phyloP scores from a whole-genome alignment of 177 flowering plant genomes.

The Vitis hybrid region DNA sequence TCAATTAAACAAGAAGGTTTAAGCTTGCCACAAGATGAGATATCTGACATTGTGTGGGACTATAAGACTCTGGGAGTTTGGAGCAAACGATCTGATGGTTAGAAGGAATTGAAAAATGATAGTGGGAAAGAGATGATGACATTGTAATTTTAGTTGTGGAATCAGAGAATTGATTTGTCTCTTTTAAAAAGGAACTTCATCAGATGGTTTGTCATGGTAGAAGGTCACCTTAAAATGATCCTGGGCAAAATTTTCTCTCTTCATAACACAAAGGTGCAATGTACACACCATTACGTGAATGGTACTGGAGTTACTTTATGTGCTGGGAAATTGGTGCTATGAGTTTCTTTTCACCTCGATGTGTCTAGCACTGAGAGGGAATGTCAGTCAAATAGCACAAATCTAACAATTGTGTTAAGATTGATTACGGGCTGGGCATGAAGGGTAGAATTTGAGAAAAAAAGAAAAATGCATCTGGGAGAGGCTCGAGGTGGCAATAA shows the following conservation, averaged over 20 bases:
- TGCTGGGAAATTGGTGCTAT: neutral
- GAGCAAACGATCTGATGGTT: conserved; percentile 23
- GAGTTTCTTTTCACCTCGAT: no score
- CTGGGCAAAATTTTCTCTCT: neutral
- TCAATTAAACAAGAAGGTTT: conserved; percentile 63
- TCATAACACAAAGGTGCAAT: neutral
- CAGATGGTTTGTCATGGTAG: neutral
- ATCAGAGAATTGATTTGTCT: neutral
- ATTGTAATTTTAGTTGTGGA: neutral
- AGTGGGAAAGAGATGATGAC: neutral
- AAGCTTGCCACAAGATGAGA: conserved; percentile 73
- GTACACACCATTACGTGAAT: neutral
- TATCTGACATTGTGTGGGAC: conserved; percentile 76
- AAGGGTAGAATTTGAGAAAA: no score
- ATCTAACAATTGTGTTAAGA: no score
- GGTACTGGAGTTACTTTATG: neutral
- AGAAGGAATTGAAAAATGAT: conserved; percentile 6
- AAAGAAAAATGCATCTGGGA: no score
- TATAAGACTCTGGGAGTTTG: conserved; percentile 66
- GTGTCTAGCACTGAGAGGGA: no score
- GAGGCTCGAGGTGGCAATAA: no score
- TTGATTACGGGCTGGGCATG: no score
- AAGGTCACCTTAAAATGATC: neutral
- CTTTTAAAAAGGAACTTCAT: no score
- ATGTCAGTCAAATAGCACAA: no score